phyloP scores from a whole-genome alignment of 768 basidiomycete genomes.

The Mycena chlorophos region DNA sequence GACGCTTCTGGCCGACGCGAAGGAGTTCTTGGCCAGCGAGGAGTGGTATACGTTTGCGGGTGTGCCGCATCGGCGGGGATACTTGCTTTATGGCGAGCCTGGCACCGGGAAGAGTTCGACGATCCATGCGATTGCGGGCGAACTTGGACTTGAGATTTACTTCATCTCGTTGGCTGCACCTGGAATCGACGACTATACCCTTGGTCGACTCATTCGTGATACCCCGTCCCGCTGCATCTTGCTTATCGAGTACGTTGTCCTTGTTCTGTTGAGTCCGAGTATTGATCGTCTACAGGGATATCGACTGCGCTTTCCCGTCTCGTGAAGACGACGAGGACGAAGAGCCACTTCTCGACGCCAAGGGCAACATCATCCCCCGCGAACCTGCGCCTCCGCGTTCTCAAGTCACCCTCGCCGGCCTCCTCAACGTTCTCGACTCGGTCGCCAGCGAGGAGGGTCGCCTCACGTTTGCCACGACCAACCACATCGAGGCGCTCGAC shows the following conservation, averaged over 20 bases:
- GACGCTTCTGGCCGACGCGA: slow-evolving; percentile 48
- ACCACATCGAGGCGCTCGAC: slow-evolving; percentile 56
- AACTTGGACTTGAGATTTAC: slow-evolving; percentile 83
- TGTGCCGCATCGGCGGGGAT: slow-evolving; percentile 59
- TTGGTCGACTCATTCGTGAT: slow-evolving; percentile 28
- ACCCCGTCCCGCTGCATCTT: neutral
- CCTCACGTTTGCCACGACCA: slow-evolving; percentile 65
- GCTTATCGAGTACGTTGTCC: slow-evolving; percentile 30
- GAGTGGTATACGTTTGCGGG: slow-evolving; percentile 61
- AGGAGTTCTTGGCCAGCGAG: slow-evolving; percentile 55
- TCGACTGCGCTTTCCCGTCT: slow-evolving; percentile 42
- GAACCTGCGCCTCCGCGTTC: slow-evolving; percentile 26
- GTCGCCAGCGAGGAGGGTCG: slow-evolving; percentile 64
- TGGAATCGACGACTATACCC: slow-evolving; percentile 29
- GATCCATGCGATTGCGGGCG: slow-evolving; percentile 34
- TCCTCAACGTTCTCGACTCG: slow-evolving; percentile 62
- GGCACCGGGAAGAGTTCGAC: slow-evolving; percentile 59
- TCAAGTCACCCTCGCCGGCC: slow-evolving; percentile 53
- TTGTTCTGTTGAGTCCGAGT: slow-evolving; percentile 30
- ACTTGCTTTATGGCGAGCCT: slow-evolving; percentile 57
- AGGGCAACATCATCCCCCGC: slow-evolving; percentile 11
- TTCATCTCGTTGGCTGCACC: slow-evolving; percentile 49
- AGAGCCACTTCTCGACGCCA: slow-evolving; percentile 2
- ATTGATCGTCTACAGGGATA: slow-evolving; percentile 34
- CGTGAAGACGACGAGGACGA: slow-evolving; percentile 42